These are phyloP conservation scores for Pluteus cervinus DNA, from an alignment of 768 basidiomycete genomes.

Conservation along the genomic window DNA sequence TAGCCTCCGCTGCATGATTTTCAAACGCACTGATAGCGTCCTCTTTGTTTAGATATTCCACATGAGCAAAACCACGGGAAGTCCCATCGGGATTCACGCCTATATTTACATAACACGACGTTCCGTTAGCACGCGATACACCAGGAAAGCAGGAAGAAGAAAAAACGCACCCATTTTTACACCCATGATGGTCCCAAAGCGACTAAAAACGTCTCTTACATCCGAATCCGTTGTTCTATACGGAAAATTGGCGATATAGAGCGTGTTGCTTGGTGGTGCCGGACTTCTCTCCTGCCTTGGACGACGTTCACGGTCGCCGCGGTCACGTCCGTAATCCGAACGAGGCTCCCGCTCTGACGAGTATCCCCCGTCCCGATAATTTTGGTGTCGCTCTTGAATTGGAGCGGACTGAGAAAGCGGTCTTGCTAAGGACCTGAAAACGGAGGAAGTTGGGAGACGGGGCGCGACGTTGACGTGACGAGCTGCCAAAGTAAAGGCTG, in stretches of 20 bases:
- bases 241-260: constrained; percentile 52
- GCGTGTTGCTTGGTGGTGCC: constrained; percentile 24
- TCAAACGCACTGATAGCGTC: constrained; percentile 31
- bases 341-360: too few species aligned
- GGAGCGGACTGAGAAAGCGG: too few species aligned
- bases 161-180: constrained; percentile 35
- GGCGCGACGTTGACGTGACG: too few species aligned
- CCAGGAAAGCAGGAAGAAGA: not conserved
- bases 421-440: too few species aligned
- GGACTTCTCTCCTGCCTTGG: not conserved
- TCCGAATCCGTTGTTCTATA: constrained; percentile 36
- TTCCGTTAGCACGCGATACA: constrained; percentile 1
- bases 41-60: constrained; percentile 31
- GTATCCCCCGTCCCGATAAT: too few species aligned
- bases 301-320: too few species aligned
- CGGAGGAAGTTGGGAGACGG: too few species aligned
- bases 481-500: too few species aligned
- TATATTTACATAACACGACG: constrained; percentile 1
- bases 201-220: constrained; percentile 31
- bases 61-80: constrained; percentile 38
- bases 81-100: constrained; percentile 26
- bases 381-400: too few species aligned
- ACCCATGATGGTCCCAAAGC: constrained; percentile 34
- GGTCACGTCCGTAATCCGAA: too few species aligned
- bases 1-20: constrained; percentile 33